These are phyloP conservation scores for Epicoccum nigrum DNA, from an alignment of 2,329 filamentous ascomycete genomes.

Conservation along the genomic window DNA sequence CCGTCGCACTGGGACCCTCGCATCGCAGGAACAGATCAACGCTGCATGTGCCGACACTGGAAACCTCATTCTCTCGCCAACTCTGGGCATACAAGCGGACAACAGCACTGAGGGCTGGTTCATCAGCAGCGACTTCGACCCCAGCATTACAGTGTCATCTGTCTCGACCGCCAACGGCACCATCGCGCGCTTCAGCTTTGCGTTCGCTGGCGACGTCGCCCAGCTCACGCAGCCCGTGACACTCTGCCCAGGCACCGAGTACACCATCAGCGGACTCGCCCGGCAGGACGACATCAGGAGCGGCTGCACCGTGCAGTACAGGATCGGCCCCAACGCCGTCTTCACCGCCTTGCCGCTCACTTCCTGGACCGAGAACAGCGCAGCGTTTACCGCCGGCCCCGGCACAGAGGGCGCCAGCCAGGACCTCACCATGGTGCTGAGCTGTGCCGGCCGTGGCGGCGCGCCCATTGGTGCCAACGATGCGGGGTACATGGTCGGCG, in stretches of 20 bases:
- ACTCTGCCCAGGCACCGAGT: conserved; percentile 34
- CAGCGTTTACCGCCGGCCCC: conserved; percentile 27
- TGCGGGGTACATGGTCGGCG: conserved; percentile 26
- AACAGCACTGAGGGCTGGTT: conserved; percentile 31
- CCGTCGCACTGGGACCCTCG: conserved; percentile 25
- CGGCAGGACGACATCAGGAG: conserved; percentile 25
- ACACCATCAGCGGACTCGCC: conserved; percentile 22
- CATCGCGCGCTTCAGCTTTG: conserved; percentile 32
- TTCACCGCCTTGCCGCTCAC: conserved; percentile 26
- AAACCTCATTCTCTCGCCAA: conserved; percentile 38
- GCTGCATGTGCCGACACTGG: conserved; percentile 30
- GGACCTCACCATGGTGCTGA: conserved; percentile 28
- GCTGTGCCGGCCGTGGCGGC: conserved; percentile 29
- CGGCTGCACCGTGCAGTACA: conserved; percentile 27
- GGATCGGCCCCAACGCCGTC: conserved; percentile 22
- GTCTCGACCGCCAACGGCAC: conserved; percentile 16
- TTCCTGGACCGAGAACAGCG: conserved; percentile 16
- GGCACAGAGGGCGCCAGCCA: conserved; percentile 26
- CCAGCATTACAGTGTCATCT: conserved; percentile 26
- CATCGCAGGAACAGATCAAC: conserved; percentile 33
- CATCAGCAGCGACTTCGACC: conserved; percentile 20
- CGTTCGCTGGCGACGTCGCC: conserved; percentile 25
- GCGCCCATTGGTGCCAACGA: conserved; percentile 20
- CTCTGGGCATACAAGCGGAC: conserved; percentile 26
- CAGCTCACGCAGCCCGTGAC: conserved; percentile 34